A percentile compares a stretch with the other conserved stretches of the same genome.
These are phyloP conservation scores for Xylaria curta DNA, from an alignment of 495 filamentous ascomycete species.

Conservation along the genomic window DNA sequence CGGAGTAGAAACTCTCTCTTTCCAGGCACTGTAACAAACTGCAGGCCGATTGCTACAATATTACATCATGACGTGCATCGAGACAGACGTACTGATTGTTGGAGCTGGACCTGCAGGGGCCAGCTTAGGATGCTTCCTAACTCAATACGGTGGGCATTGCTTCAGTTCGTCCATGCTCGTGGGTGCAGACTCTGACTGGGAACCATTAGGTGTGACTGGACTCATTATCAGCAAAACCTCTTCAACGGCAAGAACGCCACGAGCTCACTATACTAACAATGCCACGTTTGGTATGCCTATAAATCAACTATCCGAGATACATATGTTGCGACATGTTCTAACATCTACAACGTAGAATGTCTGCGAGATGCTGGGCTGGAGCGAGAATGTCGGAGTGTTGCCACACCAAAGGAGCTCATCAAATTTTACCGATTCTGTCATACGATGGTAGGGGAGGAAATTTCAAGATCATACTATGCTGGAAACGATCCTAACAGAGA, in stretches of 20 bases:
- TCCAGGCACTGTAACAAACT: background rate
- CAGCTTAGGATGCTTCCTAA: constrained; percentile 59
- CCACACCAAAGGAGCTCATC: constrained; percentile 37
- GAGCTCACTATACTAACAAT: constrained; percentile 52
- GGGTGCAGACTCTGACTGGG: background rate
- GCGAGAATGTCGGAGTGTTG: constrained; percentile 40
- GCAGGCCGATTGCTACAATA: background rate
- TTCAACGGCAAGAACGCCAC: constrained; percentile 56
- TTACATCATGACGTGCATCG: constrained; percentile 15
- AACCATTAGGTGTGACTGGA: constrained; percentile 42
- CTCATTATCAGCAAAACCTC: constrained; percentile 53
- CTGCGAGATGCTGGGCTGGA: constrained; percentile 57
- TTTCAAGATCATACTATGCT: constrained; percentile 56
- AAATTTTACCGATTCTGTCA: constrained; percentile 27
- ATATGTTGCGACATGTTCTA: background rate
- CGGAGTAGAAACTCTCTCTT: background rate
- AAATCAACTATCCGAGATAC: background rate
- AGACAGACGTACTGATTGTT: constrained; percentile 51
- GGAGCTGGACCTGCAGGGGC: constrained; percentile 63
- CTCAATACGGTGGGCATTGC: constrained; percentile 48
- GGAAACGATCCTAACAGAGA: constrained; percentile 44
- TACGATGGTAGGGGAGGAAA: constrained; percentile 48
- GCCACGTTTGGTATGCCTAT: constrained; percentile 15
- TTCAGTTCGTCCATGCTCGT: background rate
- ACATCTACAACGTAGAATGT: constrained; percentile 47